These are phyloP conservation scores for Wallacemonas sp. DNA, from an alignment of 208 protist genomes.

Conservation along the genomic window DNA sequence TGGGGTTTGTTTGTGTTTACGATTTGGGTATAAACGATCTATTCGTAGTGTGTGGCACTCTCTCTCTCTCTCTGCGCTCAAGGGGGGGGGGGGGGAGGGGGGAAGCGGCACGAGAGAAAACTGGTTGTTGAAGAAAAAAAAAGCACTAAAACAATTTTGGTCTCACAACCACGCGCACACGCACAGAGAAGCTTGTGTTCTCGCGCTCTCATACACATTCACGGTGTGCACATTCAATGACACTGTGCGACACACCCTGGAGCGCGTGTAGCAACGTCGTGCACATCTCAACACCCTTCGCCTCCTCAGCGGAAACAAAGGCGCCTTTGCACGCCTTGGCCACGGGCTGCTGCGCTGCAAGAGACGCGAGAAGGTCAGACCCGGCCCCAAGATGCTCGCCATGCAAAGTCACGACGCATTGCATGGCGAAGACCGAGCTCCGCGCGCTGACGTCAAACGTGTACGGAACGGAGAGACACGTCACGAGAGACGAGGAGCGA, in stretches of 20 bases:
- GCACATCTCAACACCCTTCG: neutral
- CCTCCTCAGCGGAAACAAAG: neutral
- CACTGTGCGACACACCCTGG: neutral
- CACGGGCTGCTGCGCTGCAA: neutral
- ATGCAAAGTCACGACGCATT: neutral
- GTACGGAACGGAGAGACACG: conserved; percentile 4
- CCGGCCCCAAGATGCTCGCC: neutral
- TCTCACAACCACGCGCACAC: no score
- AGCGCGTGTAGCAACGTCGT: neutral
- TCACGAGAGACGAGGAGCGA: neutral
- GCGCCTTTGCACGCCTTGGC: neutral
- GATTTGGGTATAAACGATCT: no score
- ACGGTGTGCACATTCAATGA: neutral
- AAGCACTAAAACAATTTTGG: no score
- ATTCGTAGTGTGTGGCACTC: no score
- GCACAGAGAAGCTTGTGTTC: neutral
- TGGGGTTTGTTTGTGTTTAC: no score
- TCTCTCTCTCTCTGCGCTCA: no score
- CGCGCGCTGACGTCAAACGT: neutral
- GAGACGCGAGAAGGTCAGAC: neutral
- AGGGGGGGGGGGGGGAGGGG: no score
- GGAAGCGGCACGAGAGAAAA: no score
- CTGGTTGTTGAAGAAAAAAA: no score
- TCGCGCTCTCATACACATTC: neutral
- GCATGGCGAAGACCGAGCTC: neutral